phyloP scores from a whole-genome alignment of 2,329 filamentous ascomycete species.

The Epicoccum sorghinum region DNA sequence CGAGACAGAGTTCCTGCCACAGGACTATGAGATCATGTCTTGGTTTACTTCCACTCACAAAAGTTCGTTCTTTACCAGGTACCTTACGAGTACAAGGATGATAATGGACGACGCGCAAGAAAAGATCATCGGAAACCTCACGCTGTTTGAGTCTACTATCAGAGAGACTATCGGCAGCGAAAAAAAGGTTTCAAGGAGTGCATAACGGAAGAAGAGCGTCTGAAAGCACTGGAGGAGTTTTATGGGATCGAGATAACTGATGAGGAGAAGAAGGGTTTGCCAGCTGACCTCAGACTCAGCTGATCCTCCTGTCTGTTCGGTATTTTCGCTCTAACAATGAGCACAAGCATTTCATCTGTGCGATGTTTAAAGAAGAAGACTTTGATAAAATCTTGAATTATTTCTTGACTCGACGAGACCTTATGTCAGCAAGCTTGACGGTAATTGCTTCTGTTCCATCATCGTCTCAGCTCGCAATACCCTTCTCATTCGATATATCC shows the following conservation, averaged over 20 bases:
- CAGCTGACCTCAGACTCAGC: neutral
- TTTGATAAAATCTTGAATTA: too few species aligned
- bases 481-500: too few species aligned
- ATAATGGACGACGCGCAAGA: conserved; percentile 15
- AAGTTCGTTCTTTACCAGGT: conserved; percentile 23
- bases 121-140: conserved; percentile 15
- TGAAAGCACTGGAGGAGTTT: conserved; percentile 1
- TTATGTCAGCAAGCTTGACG: too few species aligned
- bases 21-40: conserved; percentile 32
- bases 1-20: conserved; percentile 29
- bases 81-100: conserved; percentile 21
- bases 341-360: too few species aligned
- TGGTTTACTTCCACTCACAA: conserved; percentile 28
- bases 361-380: too few species aligned
- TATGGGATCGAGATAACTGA: conserved; percentile 14
- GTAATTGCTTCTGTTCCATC: too few species aligned
- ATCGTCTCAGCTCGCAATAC: too few species aligned
- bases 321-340: too few species aligned
- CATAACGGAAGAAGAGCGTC: conserved; percentile 12
- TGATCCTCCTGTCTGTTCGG: too few species aligned
- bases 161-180: conserved; percentile 2
- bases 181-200: conserved; percentile 9
- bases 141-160: conserved; percentile 8
- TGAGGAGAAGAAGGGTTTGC: conserved; percentile 3
- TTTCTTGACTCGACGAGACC: too few species aligned